Evolutionary conservation across 1,284 basidiomycete genomes (phyloP), one percentile per base, ranked within the genome.

Genomic region (Cutaneotrichosporon dermatis): DNA sequence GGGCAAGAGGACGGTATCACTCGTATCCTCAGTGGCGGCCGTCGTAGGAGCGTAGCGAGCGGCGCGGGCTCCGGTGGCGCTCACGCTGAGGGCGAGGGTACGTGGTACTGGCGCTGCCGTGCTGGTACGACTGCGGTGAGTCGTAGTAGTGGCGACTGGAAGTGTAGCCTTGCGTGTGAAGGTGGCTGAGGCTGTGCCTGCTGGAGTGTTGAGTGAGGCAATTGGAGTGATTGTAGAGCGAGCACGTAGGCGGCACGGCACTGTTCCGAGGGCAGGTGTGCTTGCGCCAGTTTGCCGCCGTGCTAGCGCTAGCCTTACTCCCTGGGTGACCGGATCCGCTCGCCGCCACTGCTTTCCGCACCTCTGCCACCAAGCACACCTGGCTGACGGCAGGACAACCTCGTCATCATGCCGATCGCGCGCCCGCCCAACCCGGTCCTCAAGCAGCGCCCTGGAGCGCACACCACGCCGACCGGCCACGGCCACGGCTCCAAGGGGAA

Each of bases 41-140:
- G 64, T 10, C 60, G 60, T 37, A 52, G 46, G 2, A 65, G 69
- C 54, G 75, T 36, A 66, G 75, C 57, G 69, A 73, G 52, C 66
- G 66, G 1, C 69, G 71, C 46, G 45, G 60, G 25, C 25, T 25
- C 10, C 66, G 64, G 33, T 56, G 57, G 68, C 52, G 50, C 6
- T 4, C 43, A 54, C n/a, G 46, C 5, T 37, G n/a, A 36, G 13
- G 40, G 34, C 46, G 66, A 66, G 45, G 74, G 74, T 1, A 70
- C 62, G 40, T 76, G 72, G 72, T 76, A 70, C 62, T 76, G 75
- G 75, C 63, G 73, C 39, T 71, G 71, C 37, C 71, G 69, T 39
- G 72, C 67, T 7, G 75, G 75, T 39, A 69, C 71, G 2, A 69
- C 60, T 9, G 68, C 71, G 12, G 75, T 75, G 61, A 69, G 73